Evolutionary conservation across 2,329 filamentous ascomycete species (phyloP), one percentile per base, ranked within the genome.

Genomic region (Pseudocercospora pini-densiflorae): DNA sequence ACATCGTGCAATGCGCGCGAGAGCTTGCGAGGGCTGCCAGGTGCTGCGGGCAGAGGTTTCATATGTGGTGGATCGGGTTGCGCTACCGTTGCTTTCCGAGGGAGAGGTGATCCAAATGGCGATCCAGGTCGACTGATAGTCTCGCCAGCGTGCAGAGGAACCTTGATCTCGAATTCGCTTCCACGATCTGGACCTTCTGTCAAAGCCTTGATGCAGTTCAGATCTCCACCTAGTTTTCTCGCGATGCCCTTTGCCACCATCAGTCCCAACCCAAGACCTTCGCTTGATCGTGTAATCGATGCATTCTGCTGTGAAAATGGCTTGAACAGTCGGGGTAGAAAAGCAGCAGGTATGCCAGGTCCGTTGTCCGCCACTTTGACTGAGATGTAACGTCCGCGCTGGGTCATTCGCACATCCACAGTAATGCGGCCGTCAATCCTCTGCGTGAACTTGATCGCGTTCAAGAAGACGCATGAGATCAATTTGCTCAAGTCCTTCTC

Each of bases 221-320:
- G 79, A 76, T 92, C 89, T 16, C 90, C 90, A 27, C 89, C 88
- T 63, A 92, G 85, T 74, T 89, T 90, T 62, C 89, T 83, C 5
- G 89, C 88, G 54, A 91, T 82, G 3, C 89, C 89, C 77, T 91
- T 92, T 0, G 89, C 90, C n/a, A 92, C 90, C 73, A 92, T 83
- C 10, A 92, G 79, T 29, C 90, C 89, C 6, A 92, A 80, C 0
- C 90, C 90, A 2, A 92, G 81, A 0, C 90, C 90, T 76, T 92
- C 90, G 74, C 86, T 89, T 67, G 86, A 85, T 51, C 90, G 83
- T 6, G 88, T 91, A 14, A 88, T 86, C 1, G 89, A 90, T 59
- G 87, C 85, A 75, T 92, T 89, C 77, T 90, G 87, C 67, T 89
- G 84, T 24, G 89, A 87, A 76, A 91, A 92, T 0, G 90, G 86